Percentiles rank a stretch among this genome's conserved stretches.
phyloP scores from a whole-genome alignment of 148 eudicot species.

The Fallopia convolvulus region DNA sequence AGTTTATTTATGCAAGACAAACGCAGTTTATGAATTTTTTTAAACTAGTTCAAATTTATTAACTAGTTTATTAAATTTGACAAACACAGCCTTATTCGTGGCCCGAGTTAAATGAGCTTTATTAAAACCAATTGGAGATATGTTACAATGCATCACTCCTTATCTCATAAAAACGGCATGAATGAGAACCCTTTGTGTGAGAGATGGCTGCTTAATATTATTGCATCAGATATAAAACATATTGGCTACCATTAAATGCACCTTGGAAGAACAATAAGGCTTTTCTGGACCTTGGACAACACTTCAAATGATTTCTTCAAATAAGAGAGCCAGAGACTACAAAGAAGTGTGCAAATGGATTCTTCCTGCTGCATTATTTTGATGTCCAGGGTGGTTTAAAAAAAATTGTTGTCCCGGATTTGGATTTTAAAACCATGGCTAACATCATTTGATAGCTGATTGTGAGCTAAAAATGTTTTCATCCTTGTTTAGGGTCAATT shows the following conservation, averaged over 20 bases:
- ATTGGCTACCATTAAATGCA: not conserved
- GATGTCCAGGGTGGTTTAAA: not conserved
- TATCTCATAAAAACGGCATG: not conserved
- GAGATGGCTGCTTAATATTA: not conserved
- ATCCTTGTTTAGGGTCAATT: slow-evolving; percentile 49
- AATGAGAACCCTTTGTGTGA: not conserved
- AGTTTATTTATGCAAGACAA: too few species aligned
- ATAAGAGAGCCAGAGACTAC: not conserved
- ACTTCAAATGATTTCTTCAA: not conserved
- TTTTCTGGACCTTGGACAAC: not conserved
- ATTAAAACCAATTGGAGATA: not conserved
- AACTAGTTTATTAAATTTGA: too few species aligned
- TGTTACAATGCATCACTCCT: not conserved
- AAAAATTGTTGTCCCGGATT: not conserved
- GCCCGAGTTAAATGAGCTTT: not conserved
- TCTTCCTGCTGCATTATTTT: not conserved
- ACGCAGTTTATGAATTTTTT: too few species aligned
- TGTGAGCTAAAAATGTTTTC: not conserved
- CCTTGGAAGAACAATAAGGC: not conserved
- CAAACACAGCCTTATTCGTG: not conserved
- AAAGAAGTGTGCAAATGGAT: not conserved
- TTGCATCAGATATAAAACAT: not conserved
- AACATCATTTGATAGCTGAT: not conserved
- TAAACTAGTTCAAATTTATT: too few species aligned
- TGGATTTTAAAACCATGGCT: not conserved